A percentile compares a stretch with the other conserved stretches of the same genome.
Evolutionary conservation across 495 filamentous ascomycete genomes (phyloP).

Genomic region (Symbiotaphrina buchneri): DNA sequence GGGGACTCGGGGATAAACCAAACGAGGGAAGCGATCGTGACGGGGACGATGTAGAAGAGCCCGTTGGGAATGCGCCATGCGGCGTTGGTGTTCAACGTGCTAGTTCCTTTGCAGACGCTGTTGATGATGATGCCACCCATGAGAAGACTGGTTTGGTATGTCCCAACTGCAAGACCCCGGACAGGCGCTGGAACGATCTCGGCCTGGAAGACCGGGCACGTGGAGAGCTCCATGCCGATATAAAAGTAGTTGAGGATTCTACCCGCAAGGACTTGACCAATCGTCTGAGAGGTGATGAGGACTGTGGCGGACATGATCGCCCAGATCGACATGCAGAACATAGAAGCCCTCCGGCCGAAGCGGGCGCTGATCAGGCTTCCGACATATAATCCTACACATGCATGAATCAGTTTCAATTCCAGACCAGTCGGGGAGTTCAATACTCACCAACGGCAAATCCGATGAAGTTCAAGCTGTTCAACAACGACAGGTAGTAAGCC

Average conservation of each 20-base stretch:
- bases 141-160: conserved; percentile 11
- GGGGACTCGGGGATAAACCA: conserved; percentile 17
- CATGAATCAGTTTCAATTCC: neutral
- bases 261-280: conserved; percentile 13
- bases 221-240: conserved; percentile 17
- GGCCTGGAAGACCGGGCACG: conserved; percentile 11
- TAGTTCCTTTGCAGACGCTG: conserved; percentile 11
- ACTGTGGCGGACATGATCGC: conserved; percentile 14
- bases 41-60: conserved; percentile 12
- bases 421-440: neutral
- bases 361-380: conserved; percentile 12
- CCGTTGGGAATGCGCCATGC: conserved; percentile 14
- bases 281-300: conserved; percentile 11
- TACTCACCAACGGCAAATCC: conserved; percentile 12
- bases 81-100: conserved; percentile 8
- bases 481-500: conserved; percentile 12
- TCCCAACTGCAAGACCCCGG: conserved; percentile 14
- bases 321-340: conserved; percentile 15
- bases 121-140: conserved; percentile 14
- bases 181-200: conserved; percentile 15
- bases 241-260: conserved; percentile 15
- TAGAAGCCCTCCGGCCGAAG: conserved; percentile 14
- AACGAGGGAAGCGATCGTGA: conserved; percentile 8
- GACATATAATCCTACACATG: conserved; percentile 8
- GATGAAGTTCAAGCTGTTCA: conserved; percentile 14